Evolutionary conservation across 1,284 basidiomycete species (phyloP).

Genomic region (Marasmius tenuissimus): DNA sequence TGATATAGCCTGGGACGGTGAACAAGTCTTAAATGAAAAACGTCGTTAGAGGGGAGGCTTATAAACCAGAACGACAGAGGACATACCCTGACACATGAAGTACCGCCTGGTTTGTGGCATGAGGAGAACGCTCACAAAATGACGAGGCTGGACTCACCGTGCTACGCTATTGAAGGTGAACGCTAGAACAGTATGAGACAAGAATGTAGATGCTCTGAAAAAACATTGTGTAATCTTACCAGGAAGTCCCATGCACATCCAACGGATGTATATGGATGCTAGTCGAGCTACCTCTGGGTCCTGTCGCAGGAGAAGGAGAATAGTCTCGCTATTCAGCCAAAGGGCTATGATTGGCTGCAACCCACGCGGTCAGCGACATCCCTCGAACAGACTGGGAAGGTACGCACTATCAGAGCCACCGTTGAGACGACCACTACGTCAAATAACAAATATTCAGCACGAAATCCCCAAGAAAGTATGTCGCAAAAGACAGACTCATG

Average conservation of each 20-base stretch:
- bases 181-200: conserved; percentile 37
- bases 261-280: conserved; percentile 78
- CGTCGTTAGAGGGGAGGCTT: neutral
- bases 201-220: neutral
- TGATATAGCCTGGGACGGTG: conserved; percentile 83
- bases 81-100: conserved; percentile 81
- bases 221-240: conserved; percentile 28
- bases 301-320: conserved; percentile 82
- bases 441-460: neutral
- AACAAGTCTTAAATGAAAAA: conserved; percentile 60
- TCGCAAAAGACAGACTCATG: conserved; percentile 10
- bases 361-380: neutral
- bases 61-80: neutral
- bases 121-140: neutral
- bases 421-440: neutral
- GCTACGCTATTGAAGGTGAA: conserved; percentile 79
- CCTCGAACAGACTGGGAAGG: neutral
- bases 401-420: conserved; percentile 4
- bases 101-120: conserved; percentile 58
- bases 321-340: conserved; percentile 82
- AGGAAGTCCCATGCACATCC: conserved; percentile 82
- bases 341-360: conserved; percentile 62
- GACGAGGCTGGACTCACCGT: conserved; percentile 38
- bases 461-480: neutral
- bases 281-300: conserved; percentile 83